phyloP scores from a whole-genome alignment of 257 asterid species.

The Anisodus tanguticus region DNA sequence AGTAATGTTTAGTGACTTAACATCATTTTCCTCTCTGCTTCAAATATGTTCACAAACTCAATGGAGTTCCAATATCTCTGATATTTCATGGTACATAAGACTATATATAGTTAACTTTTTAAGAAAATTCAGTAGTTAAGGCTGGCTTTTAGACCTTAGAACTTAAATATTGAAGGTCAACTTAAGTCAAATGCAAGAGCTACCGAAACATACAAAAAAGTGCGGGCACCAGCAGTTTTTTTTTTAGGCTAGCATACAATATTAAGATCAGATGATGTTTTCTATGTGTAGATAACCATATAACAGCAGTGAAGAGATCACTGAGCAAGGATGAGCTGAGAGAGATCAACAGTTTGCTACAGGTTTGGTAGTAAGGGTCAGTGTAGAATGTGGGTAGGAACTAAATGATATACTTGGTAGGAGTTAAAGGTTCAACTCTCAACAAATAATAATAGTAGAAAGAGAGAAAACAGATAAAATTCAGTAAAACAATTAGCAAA shows the following conservation, averaged over 20 bases:
- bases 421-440: constrained; percentile 9
- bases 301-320: not conserved
- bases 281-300: not conserved
- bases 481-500: constrained; percentile 3
- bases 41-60: not conserved
- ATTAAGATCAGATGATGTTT: constrained; percentile 4
- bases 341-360: constrained; percentile 16
- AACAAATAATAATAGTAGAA: not conserved
- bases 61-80: not conserved
- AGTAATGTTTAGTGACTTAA: not conserved
- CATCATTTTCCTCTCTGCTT: not conserved
- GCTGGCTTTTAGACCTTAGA: too few species aligned
- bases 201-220: not conserved
- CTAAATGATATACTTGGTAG: constrained; percentile 15
- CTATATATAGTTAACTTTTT: not conserved
- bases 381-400: constrained; percentile 4
- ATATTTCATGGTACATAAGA: not conserved
- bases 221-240: not conserved
- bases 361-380: constrained; percentile 7
- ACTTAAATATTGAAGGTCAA: not conserved
- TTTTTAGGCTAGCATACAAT: not conserved
- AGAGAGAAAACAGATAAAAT: not conserved
- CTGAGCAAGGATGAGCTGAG: not conserved
- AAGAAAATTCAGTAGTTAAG: not conserved
- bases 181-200: not conserved